Evolutionary conservation across 495 filamentous ascomycete species (phyloP).

Genomic region (Penicillium longicatenatum): DNA sequence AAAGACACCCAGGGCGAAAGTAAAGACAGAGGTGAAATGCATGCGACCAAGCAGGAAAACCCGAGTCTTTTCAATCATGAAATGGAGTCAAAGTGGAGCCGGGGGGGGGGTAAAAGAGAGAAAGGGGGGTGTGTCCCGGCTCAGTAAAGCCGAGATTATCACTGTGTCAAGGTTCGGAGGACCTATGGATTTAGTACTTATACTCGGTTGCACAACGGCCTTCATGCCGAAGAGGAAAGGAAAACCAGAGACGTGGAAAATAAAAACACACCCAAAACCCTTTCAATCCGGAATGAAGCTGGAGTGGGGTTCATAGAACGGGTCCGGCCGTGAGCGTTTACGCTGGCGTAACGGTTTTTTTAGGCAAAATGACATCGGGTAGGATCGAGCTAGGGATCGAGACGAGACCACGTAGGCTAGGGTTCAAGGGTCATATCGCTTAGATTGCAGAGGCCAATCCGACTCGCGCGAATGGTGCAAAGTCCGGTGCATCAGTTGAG

Average conservation of each 20-base stretch:
- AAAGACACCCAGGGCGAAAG: not conserved
- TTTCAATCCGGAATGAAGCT: slow-evolving; percentile 1
- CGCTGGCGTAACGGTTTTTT: slow-evolving; percentile 46
- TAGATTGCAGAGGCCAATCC: slow-evolving; percentile 20
- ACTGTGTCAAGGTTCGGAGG: slow-evolving; percentile 4
- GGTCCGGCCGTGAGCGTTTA: slow-evolving; percentile 38
- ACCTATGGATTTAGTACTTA: slow-evolving; percentile 6
- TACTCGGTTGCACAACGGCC: slow-evolving; percentile 10
- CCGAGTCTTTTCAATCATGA: slow-evolving; percentile 26
- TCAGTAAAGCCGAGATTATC: slow-evolving; percentile 21
- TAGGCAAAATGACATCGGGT: slow-evolving; percentile 29
- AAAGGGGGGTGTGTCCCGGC: slow-evolving; percentile 4
- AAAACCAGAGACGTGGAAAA: not conserved
- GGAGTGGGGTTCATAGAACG: slow-evolving; percentile 26
- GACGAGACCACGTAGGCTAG: slow-evolving; percentile 16
- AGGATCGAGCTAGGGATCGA: slow-evolving; percentile 30
- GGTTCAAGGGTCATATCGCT: slow-evolving; percentile 31
- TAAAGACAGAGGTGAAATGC: slow-evolving; percentile 15
- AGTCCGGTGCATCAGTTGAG: slow-evolving; percentile 37
- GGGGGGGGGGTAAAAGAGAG: slow-evolving; percentile 4
- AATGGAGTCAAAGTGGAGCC: slow-evolving; percentile 31
- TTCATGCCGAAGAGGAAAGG: slow-evolving; percentile 11
- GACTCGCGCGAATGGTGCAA: slow-evolving; percentile 5
- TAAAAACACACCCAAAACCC: not conserved
- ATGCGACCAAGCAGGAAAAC: slow-evolving; percentile 22